These are phyloP conservation scores for Penicillium simplicissimum DNA, from an alignment of 495 filamentous ascomycete genomes.

Conservation along the genomic window DNA sequence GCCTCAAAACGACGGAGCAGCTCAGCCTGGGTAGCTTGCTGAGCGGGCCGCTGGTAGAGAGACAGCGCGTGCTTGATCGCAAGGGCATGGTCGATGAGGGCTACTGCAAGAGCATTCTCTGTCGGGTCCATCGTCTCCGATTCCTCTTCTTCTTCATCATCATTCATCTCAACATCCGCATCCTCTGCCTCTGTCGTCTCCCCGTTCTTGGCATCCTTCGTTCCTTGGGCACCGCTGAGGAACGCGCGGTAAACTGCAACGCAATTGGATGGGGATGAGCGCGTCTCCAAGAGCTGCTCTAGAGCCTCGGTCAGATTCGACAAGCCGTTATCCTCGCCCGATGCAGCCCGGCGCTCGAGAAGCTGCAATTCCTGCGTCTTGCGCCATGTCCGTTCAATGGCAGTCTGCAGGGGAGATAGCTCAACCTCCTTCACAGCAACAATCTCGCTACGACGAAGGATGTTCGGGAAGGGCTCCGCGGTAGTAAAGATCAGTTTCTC, in stretches of 20 bases:
- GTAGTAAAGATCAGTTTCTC: slow-evolving; percentile 88
- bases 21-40: slow-evolving; percentile 59
- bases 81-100: slow-evolving; percentile 85
- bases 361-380: slow-evolving; percentile 83
- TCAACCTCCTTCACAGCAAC: slow-evolving; percentile 63
- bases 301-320: slow-evolving; percentile 70
- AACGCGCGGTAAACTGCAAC: slow-evolving; percentile 75
- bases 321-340: slow-evolving; percentile 68
- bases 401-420: slow-evolving; percentile 78
- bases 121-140: slow-evolving; percentile 58
- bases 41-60: slow-evolving; percentile 60
- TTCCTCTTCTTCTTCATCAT: slow-evolving; percentile 43
- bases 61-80: slow-evolving; percentile 80
- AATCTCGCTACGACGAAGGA: slow-evolving; percentile 86
- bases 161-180: slow-evolving; percentile 48
- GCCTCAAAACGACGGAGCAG: slow-evolving; percentile 50
- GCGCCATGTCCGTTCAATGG: slow-evolving; percentile 84
- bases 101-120: slow-evolving; percentile 80
- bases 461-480: slow-evolving; percentile 86
- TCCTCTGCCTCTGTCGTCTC: slow-evolving; percentile 45
- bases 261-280: slow-evolving; percentile 61
- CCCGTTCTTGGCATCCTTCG: slow-evolving; percentile 42
- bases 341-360: slow-evolving; percentile 71
- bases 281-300: slow-evolving; percentile 66
- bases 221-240: slow-evolving; percentile 54